These are phyloP conservation scores for Geum urbanum DNA, from an alignment of 306 rosid genomes.

Conservation along the genomic window DNA sequence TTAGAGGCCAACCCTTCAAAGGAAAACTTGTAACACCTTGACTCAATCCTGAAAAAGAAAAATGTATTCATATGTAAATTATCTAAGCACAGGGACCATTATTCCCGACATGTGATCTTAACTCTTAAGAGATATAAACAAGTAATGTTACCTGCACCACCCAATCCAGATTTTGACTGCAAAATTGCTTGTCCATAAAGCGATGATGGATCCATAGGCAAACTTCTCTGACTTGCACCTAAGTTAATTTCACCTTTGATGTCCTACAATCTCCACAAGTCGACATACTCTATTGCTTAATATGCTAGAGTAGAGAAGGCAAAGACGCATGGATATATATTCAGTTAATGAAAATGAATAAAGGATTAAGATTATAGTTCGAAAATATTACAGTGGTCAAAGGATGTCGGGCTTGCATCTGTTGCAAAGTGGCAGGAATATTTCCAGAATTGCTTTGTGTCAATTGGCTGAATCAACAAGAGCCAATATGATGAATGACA, in stretches of 20 bases:
- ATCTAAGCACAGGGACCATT: neutral
- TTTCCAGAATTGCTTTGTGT: conserved; percentile 78
- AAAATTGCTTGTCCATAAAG: conserved; percentile 79
- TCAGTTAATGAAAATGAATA: conserved; percentile 8
- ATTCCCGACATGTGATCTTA: neutral
- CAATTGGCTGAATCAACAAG: conserved; percentile 64
- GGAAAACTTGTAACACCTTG: conserved; percentile 77
- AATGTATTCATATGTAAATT: conserved; percentile 10
- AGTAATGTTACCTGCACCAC: conserved; percentile 56
- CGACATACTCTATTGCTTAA: conserved; percentile 31
- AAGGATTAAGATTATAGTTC: conserved; percentile 16
- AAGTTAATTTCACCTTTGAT: conserved; percentile 66
- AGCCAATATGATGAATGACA: conserved; percentile 19
- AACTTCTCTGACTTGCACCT: conserved; percentile 64
- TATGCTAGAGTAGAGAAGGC: conserved; percentile 19
- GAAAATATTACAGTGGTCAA: conserved; percentile 52
- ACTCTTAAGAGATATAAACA: neutral
- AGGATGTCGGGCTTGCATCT: conserved; percentile 72
- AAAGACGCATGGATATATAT: conserved; percentile 9
- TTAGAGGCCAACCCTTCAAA: conserved; percentile 93
- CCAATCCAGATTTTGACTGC: conserved; percentile 83
- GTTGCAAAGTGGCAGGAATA: conserved; percentile 76
- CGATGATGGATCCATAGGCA: conserved; percentile 82
- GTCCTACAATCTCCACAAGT: conserved; percentile 46
- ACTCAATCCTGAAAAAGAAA: conserved; percentile 55